These are phyloP conservation scores for Lasiodiplodia sp. DNA, from an alignment of 2,329 filamentous ascomycete species.

Conservation along the genomic window DNA sequence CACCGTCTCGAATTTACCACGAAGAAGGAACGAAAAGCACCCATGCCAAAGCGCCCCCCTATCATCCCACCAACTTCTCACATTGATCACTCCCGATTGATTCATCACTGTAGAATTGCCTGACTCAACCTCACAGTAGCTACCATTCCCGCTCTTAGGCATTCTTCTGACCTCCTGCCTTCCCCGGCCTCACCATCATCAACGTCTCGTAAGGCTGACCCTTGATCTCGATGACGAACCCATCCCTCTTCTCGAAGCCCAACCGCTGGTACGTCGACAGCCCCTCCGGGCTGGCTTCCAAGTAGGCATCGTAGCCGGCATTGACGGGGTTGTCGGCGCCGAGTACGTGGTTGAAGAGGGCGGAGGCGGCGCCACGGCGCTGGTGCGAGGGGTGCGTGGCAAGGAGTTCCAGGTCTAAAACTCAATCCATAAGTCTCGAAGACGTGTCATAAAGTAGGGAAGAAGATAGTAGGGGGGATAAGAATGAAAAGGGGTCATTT, in stretches of 20 bases:
- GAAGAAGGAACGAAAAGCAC: no score
- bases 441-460: no score
- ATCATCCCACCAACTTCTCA: no score
- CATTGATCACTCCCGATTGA: no score
- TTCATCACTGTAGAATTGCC: no score
- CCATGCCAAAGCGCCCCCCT: no score
- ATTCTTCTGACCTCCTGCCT: neutral
- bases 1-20: no score
- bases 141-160: neutral
- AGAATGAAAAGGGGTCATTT: no score
- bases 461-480: neutral
- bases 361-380: slow-evolving; percentile 15
- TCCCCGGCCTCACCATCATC: slow-evolving; percentile 17
- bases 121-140: no score
- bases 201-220: slow-evolving; percentile 12
- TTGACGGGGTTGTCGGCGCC: neutral
- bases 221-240: neutral
- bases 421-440: no score
- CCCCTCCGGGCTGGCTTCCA: slow-evolving; percentile 7
- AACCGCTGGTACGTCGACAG: slow-evolving; percentile 9
- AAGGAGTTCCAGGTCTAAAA: slow-evolving; percentile 24
- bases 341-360: slow-evolving; percentile 8
- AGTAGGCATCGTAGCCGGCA: neutral
- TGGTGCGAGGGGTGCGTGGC: slow-evolving; percentile 24
- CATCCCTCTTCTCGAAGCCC: slow-evolving; percentile 14